Evolutionary conservation across 352 stramenopile species (phyloP), one percentile per base, ranked within the genome.

Genomic region (Phytophthora pistaciae): DNA sequence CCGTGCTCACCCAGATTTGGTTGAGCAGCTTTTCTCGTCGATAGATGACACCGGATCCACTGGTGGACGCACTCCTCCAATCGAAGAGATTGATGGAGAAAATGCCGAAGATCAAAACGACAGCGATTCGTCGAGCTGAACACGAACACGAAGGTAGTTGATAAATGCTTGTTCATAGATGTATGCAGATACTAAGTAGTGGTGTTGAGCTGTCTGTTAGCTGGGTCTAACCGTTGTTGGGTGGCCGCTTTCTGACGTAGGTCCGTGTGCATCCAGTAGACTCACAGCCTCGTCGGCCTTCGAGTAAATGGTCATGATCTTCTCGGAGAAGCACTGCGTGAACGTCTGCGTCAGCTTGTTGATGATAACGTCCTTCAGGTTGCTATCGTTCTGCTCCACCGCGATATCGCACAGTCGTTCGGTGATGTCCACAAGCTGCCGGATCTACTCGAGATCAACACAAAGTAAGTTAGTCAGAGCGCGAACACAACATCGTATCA

Each of bases 241-340:
- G 36, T 57, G 65, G 13, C 64, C 72, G 55, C 54, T 79, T 42
- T 79, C 63, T 38, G 75, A 75, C 20, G 66, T 74, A 21, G 70
- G 49, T 18, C 50, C 74, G 20, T 85, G 77, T 23, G 73, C 66
- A 67, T 81, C 67, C 46, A 74, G 46, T 3, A 80, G 63, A 56
- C 66, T 70, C 44, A 83, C 74, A 36, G 61, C 70, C 55, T 92
- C 83, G 60, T 94, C 86, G 11, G 89, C 82, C 55, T 91, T 91
- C 8, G 75, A 76, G 70, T 90, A 92, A 29, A 88, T 74, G 0
- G 72, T 69, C 31, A 79, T 72, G 16, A 92, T 58, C 54, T 89
- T 91, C 36, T 93, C 83, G 9, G 84, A 88, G 69, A 95, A 95
- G 65, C 86, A 95, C 29, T 92, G 82, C 18, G 86, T 90, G 69